These are phyloP conservation scores for Aspergillus quadricinctus DNA, from an alignment of 2,329 filamentous ascomycete genomes.

Conservation along the genomic window DNA sequence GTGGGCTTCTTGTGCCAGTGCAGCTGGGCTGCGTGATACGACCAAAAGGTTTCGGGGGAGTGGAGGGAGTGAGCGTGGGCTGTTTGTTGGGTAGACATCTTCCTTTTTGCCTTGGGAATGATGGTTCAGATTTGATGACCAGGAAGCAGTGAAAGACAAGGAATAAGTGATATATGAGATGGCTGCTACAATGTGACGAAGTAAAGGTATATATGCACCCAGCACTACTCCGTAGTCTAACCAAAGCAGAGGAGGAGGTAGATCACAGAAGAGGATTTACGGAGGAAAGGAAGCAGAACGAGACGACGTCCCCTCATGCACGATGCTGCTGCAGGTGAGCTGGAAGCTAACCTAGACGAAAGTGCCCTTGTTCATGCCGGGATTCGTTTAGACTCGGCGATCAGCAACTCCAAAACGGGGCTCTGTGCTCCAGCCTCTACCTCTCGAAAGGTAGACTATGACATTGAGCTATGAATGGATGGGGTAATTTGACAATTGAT, in stretches of 20 bases:
- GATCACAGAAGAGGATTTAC: background rate
- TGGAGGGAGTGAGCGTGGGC: constrained; percentile 56
- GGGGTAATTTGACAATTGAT: background rate
- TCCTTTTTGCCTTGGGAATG: constrained; percentile 1
- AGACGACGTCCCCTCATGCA: background rate
- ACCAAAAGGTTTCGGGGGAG: constrained; percentile 73
- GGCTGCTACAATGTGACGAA: background rate
- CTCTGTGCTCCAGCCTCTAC: background rate
- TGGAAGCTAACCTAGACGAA: background rate
- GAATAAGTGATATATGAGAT: background rate
- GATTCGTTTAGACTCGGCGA: background rate
- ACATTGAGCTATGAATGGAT: background rate
- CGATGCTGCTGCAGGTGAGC: background rate
- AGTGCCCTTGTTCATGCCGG: too few species aligned
- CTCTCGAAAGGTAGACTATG: background rate
- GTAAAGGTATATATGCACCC: background rate
- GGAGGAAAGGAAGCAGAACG: background rate
- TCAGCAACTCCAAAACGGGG: background rate
- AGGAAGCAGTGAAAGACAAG: background rate
- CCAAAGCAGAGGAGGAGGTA: background rate
- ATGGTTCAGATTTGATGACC: background rate
- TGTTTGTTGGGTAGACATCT: constrained; percentile 42
- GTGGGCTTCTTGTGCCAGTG: constrained; percentile 76
- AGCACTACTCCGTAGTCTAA: background rate
- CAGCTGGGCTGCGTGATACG: constrained; percentile 66